A percentile compares a stretch with the other conserved stretches of the same genome.
Conservation (phyloP, 257 asterid species). For the Nicotiana paniculata region DNA sequence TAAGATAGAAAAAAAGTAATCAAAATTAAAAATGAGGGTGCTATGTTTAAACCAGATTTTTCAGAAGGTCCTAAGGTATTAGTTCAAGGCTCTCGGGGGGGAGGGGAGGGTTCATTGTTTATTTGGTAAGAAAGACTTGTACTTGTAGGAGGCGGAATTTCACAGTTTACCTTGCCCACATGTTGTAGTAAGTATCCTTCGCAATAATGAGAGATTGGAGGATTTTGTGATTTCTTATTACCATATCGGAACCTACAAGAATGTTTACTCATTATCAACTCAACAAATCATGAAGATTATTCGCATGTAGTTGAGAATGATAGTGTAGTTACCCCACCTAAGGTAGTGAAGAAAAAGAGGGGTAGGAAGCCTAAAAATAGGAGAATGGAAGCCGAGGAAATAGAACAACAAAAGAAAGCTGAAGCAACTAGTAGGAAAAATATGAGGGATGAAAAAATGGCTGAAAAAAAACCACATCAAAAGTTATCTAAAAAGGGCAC, state of each 20-base stretch:
- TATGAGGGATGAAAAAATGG: too few species aligned
- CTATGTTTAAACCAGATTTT: too few species aligned
- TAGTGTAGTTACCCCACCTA: neutral
- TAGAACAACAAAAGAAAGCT: too few species aligned
- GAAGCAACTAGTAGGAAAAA: too few species aligned
- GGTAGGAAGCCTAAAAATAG: neutral
- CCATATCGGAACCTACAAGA: neutral
- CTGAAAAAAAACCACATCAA: too few species aligned
- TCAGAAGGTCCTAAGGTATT: neutral
- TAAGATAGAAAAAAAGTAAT: too few species aligned
- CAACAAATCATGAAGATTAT: neutral
- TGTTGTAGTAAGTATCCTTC: neutral
- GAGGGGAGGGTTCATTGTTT: neutral
- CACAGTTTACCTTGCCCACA: neutral
- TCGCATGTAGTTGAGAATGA: neutral
- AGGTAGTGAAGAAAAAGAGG: too few species aligned
- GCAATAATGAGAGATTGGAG: too few species aligned
- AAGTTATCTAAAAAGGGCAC: neutral
- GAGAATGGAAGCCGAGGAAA: neutral
- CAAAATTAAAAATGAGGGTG: too few species aligned
- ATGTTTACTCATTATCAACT: neutral
- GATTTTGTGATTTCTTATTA: neutral
- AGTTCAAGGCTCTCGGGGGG: too few species aligned
- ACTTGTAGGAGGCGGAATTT: neutral
- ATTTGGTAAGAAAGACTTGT: too few species aligned